Evolutionary conservation across 306 rosid genomes (phyloP).

Genomic region (Cicer arietinum): DNA sequence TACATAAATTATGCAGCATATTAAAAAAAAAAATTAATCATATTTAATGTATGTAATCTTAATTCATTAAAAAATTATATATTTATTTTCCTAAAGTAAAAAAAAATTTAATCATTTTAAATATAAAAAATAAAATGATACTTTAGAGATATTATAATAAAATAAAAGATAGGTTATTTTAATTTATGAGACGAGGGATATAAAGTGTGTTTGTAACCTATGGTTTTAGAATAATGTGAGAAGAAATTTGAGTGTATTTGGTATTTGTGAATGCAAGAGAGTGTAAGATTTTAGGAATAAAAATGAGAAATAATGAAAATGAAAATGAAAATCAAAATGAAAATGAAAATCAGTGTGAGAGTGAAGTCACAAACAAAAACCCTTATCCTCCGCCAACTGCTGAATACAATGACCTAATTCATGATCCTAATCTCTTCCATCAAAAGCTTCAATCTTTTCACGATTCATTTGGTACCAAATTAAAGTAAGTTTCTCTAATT

Average conservation of each 20-base stretch:
- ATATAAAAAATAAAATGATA: too few relatives aligned
- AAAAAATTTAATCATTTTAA: too few relatives aligned
- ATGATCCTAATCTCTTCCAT: slow-evolving; percentile 64
- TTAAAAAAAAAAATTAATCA: too few relatives aligned
- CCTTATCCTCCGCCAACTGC: slow-evolving; percentile 69
- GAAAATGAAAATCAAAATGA: not conserved
- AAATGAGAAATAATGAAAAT: slow-evolving; percentile 8
- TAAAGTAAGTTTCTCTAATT: slow-evolving; percentile 48
- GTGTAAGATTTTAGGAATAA: not conserved
- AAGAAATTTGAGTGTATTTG: not conserved
- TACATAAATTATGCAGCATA: too few relatives aligned
- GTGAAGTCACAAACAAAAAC: slow-evolving; percentile 25
- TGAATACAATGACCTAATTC: slow-evolving; percentile 56
- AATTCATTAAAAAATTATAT: too few relatives aligned
- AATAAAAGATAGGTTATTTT: too few relatives aligned
- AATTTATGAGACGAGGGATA: too few relatives aligned
- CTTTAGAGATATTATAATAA: too few relatives aligned
- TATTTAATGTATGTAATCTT: too few relatives aligned
- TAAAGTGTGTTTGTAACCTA: not conserved
- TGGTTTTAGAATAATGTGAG: not conserved
- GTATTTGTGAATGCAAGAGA: not conserved
- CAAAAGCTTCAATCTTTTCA: slow-evolving; percentile 73
- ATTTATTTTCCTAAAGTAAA: too few relatives aligned
- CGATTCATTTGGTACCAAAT: slow-evolving; percentile 56
- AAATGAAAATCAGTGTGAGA: not conserved